These are phyloP conservation scores for Hibiscus trionum DNA, from an alignment of 345 rosid species.

Conservation along the genomic window DNA sequence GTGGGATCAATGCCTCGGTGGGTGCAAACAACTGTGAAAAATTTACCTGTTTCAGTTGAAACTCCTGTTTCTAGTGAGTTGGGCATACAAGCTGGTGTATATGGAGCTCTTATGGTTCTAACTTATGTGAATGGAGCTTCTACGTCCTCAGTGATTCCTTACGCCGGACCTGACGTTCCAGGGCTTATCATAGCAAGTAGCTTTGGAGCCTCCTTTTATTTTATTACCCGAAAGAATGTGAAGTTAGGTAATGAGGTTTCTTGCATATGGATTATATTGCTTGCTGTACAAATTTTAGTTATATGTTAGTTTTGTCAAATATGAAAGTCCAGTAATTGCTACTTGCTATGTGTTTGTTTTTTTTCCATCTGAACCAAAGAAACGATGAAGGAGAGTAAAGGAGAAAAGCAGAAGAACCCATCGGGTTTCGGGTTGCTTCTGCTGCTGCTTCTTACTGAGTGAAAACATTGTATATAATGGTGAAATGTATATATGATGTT, in stretches of 20 bases:
- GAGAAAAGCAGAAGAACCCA: slow-evolving; percentile 1
- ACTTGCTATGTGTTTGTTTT: not conserved
- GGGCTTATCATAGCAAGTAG: slow-evolving; percentile 75
- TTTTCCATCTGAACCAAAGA: too few species aligned
- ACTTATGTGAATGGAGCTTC: slow-evolving; percentile 77
- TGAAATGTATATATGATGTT: not conserved
- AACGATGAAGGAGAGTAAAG: not conserved
- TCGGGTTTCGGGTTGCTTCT: not conserved
- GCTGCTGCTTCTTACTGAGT: not conserved
- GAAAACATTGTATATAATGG: not conserved
- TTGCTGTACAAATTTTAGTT: not conserved
- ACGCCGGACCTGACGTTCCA: slow-evolving; percentile 76
- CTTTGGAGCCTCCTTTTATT: slow-evolving; percentile 89
- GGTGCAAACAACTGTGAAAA: slow-evolving; percentile 58
- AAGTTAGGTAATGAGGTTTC: slow-evolving; percentile 56
- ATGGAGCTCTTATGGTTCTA: slow-evolving; percentile 81
- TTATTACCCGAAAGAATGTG: slow-evolving; percentile 77
- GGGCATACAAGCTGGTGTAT: slow-evolving; percentile 84
- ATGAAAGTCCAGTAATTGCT: not conserved
- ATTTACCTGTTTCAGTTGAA: slow-evolving; percentile 54
- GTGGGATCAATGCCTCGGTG: slow-evolving; percentile 62
- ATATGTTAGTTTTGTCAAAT: not conserved
- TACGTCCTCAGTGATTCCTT: slow-evolving; percentile 36
- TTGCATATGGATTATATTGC: not conserved
- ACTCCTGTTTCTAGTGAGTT: slow-evolving; percentile 55